Evolutionary conservation across 257 asterid species (phyloP).

Genomic region (Cinchona pubescens): DNA sequence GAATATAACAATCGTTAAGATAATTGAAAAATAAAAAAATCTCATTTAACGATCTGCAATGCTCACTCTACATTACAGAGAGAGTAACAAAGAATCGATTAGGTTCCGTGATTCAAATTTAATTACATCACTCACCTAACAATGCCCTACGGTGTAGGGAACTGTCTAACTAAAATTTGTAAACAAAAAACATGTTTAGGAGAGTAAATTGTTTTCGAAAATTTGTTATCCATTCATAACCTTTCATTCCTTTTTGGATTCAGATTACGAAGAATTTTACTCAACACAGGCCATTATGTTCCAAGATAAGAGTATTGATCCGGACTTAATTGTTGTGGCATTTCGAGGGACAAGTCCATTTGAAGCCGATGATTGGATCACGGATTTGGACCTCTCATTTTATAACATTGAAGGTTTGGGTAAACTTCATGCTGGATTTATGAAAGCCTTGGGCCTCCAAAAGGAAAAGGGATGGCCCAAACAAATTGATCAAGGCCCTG

Average conservation of each 20-base stretch:
- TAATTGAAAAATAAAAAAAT: no score
- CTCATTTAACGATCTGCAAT: no score
- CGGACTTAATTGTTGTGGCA: slow-evolving; percentile 46
- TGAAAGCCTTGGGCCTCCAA: slow-evolving; percentile 65
- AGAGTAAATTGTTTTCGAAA: no score
- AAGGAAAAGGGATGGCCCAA: slow-evolving; percentile 52
- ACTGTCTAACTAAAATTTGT: no score
- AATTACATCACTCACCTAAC: no score
- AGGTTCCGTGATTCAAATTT: no score
- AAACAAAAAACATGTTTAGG: not conserved
- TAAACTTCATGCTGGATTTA: slow-evolving; percentile 55
- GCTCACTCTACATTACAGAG: no score
- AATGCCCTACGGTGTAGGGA: no score
- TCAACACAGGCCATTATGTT: slow-evolving; percentile 56
- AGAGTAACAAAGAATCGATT: no score
- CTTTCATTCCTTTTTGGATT: not conserved
- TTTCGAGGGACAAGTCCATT: slow-evolving; percentile 69
- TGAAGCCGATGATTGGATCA: slow-evolving; percentile 49
- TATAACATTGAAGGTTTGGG: slow-evolving; percentile 48
- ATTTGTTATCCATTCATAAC: no score
- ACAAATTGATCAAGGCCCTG: slow-evolving; percentile 17
- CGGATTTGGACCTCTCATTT: slow-evolving; percentile 68
- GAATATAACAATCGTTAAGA: no score
- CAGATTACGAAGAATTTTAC: slow-evolving; percentile 41
- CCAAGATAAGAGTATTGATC: slow-evolving; percentile 30